phyloP scores from a whole-genome alignment of 495 filamentous ascomycete genomes.

The Hypoxylon fuscum region DNA sequence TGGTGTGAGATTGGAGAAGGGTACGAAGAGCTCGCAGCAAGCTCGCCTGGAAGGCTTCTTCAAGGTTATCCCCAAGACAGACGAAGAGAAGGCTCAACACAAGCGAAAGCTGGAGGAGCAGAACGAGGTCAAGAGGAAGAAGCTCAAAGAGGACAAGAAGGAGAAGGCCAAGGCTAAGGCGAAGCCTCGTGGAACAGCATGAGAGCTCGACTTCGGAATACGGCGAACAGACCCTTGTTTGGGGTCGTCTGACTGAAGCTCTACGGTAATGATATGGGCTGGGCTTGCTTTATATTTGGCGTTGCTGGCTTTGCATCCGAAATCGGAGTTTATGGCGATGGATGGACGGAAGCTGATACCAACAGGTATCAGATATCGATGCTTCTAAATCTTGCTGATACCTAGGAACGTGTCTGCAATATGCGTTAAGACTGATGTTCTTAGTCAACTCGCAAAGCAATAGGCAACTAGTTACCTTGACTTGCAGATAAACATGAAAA shows the following conservation, averaged over 20 bases:
- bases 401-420: too few relatives aligned
- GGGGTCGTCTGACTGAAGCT: background rate
- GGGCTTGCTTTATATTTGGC: conserved; percentile 27
- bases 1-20: conserved; percentile 81
- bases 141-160: conserved; percentile 90
- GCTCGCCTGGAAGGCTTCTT: conserved; percentile 96
- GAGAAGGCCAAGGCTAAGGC: conserved; percentile 90
- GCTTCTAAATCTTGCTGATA: conserved; percentile 17
- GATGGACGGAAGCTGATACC: conserved; percentile 21
- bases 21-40: conserved; percentile 87
- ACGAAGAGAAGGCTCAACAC: conserved; percentile 78
- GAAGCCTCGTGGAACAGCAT: conserved; percentile 67
- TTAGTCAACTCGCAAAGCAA: too few relatives aligned
- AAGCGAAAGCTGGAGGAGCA: conserved; percentile 96
- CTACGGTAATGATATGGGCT: background rate
- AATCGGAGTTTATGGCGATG: conserved; percentile 36
- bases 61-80: conserved; percentile 89
- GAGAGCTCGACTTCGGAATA: background rate
- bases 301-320: conserved; percentile 31
- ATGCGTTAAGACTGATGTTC: too few relatives aligned
- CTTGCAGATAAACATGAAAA: too few relatives aligned
- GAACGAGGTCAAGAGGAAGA: conserved; percentile 88
- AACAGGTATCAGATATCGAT: conserved; percentile 20
- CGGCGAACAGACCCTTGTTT: background rate
- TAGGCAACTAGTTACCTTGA: too few relatives aligned